phyloP scores from a whole-genome alignment of 2,329 filamentous ascomycete genomes.

The Ploettnerulaceae sp. region DNA sequence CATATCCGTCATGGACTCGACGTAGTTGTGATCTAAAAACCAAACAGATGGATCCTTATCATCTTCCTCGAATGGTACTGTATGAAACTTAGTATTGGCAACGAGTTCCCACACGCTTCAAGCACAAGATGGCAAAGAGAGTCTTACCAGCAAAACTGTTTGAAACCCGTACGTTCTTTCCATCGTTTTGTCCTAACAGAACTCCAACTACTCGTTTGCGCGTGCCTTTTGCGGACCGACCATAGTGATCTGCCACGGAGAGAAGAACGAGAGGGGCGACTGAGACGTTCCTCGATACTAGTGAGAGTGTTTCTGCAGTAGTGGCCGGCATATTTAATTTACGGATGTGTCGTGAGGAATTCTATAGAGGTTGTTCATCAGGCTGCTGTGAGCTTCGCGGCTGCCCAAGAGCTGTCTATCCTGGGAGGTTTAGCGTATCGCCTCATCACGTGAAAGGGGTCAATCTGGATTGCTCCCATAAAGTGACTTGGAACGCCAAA shows the following conservation, averaged over 20 bases:
- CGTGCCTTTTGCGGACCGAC: conserved; percentile 84
- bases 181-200: conserved; percentile 89
- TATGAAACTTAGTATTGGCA: conserved; percentile 25
- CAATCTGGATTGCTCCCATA: neutral
- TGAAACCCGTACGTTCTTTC: conserved; percentile 91
- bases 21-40: conserved; percentile 99
- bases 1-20: conserved; percentile 99
- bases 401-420: conserved; percentile 18
- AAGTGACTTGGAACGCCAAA: too few relatives aligned
- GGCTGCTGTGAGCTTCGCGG: conserved; percentile 25
- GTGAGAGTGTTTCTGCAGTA: conserved; percentile 90
- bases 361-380: conserved; percentile 17
- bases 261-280: conserved; percentile 97
- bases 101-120: neutral
- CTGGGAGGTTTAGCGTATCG: conserved; percentile 1
- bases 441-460: conserved; percentile 5
- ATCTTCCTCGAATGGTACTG: conserved; percentile 98
- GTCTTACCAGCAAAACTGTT: conserved; percentile 93
- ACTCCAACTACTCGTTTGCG: conserved; percentile 88
- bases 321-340: conserved; percentile 78
- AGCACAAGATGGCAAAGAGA: neutral
- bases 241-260: conserved; percentile 97
- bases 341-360: conserved; percentile 15
- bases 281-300: conserved; percentile 91
- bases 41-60: conserved; percentile 98